A percentile compares a stretch with the other conserved stretches of the same genome.
These are phyloP conservation scores for Solidago caesia DNA, from an alignment of 129 eudicot genomes.

Conservation along the genomic window DNA sequence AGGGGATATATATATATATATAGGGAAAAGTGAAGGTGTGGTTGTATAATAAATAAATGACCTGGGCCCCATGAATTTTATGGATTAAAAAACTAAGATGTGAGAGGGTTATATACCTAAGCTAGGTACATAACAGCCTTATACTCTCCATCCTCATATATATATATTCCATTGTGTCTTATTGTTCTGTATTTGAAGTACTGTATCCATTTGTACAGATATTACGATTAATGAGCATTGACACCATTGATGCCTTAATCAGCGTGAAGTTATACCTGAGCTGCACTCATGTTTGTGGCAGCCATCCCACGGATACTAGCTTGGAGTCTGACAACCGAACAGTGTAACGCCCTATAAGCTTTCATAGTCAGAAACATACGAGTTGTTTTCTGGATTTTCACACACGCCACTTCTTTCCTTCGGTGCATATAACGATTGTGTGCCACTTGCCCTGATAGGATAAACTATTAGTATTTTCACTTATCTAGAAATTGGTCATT, in stretches of 20 bases:
- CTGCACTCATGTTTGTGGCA: slow-evolving; percentile 42
- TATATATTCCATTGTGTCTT: too few relatives aligned
- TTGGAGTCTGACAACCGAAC: slow-evolving; percentile 57
- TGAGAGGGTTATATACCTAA: too few relatives aligned
- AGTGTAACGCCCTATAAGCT: slow-evolving; percentile 38
- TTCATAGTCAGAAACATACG: slow-evolving; percentile 52
- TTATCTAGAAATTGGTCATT: background rate
- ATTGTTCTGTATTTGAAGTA: too few relatives aligned
- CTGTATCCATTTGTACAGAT: background rate
- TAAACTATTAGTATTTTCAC: background rate
- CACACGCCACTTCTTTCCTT: slow-evolving; percentile 62
- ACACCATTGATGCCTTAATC: background rate
- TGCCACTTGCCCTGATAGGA: slow-evolving; percentile 54
- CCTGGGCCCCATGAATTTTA: too few relatives aligned
- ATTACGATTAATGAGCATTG: background rate
- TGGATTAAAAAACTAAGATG: too few relatives aligned
- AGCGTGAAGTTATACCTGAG: slow-evolving; percentile 48
- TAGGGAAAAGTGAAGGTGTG: too few relatives aligned
- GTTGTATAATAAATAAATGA: too few relatives aligned
- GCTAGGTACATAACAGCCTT: too few relatives aligned
- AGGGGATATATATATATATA: too few relatives aligned
- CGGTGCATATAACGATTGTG: slow-evolving; percentile 40
- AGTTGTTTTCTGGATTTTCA: slow-evolving; percentile 53
- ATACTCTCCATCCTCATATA: too few relatives aligned
- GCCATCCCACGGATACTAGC: slow-evolving; percentile 66